These are phyloP conservation scores for Mollisia scopiformis DNA, from an alignment of 2,329 filamentous ascomycete species.

Conservation along the genomic window DNA sequence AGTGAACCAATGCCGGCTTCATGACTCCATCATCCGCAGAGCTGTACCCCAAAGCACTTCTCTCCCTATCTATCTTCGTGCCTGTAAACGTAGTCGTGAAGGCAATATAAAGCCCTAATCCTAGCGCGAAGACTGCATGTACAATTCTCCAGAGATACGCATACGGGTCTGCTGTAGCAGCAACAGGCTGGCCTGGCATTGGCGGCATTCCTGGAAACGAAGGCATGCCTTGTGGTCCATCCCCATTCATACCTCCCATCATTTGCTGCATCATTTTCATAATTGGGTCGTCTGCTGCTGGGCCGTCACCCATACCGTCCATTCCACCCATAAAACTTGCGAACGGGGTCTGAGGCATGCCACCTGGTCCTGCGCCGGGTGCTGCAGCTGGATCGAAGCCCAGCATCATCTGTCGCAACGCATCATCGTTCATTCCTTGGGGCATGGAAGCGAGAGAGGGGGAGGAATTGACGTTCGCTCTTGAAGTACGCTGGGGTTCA, in stretches of 20 bases:
- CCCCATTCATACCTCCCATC: slow-evolving; percentile 51
- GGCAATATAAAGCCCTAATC: slow-evolving; percentile 71
- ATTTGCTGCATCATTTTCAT: slow-evolving; percentile 78
- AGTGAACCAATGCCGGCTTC: slow-evolving; percentile 49
- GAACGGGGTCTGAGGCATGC: slow-evolving; percentile 34
- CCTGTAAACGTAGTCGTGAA: slow-evolving; percentile 71
- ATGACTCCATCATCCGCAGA: slow-evolving; percentile 36
- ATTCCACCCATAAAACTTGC: slow-evolving; percentile 36
- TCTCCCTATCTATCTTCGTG: slow-evolving; percentile 61
- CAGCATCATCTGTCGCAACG: slow-evolving; percentile 67
- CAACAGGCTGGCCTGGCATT: slow-evolving; percentile 42
- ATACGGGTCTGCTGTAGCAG: slow-evolving; percentile 43
- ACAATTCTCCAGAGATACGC: slow-evolving; percentile 70
- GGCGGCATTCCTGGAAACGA: slow-evolving; percentile 44
- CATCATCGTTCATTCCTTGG: slow-evolving; percentile 54
- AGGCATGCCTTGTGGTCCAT: slow-evolving; percentile 35
- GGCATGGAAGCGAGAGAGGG: slow-evolving; percentile 4
- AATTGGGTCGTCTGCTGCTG: slow-evolving; percentile 61
- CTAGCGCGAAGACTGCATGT: slow-evolving; percentile 72
- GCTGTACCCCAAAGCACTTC: slow-evolving; percentile 29
- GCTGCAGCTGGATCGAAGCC: slow-evolving; percentile 49
- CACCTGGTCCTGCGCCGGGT: slow-evolving; percentile 23
- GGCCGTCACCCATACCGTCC: slow-evolving; percentile 16
- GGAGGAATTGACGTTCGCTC: slow-evolving; percentile 36
- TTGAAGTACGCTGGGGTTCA: slow-evolving; percentile 52